Percentiles rank a stretch among this genome's conserved stretches.
phyloP scores from a whole-genome alignment of 2,329 filamentous ascomycete species.

The Ceratocystis albifundus region DNA sequence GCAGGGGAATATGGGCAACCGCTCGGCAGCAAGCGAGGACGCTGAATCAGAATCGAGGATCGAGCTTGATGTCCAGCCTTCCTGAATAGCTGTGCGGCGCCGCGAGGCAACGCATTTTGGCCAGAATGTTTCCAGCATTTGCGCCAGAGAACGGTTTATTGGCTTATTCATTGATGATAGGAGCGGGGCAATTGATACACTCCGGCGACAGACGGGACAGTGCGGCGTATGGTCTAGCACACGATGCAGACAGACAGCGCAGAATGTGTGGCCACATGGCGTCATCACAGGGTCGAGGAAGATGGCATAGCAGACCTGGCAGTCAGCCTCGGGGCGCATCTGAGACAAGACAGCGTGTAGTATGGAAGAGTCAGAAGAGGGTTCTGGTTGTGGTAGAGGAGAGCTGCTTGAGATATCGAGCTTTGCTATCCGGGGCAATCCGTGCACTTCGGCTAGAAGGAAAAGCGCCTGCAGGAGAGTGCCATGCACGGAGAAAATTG shows the following conservation, averaged over 20 bases:
- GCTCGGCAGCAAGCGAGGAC: conserved; percentile 32
- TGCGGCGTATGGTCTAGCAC: conserved; percentile 65
- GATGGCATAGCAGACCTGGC: conserved; percentile 74
- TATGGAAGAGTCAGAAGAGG: conserved; percentile 1
- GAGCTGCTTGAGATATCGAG: conserved; percentile 6
- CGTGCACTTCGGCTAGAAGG: conserved; percentile 8
- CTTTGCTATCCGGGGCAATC: background rate
- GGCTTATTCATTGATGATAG: conserved; percentile 35
- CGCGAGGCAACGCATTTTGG: conserved; percentile 51
- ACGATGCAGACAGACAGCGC: conserved; percentile 63
- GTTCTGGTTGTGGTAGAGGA: background rate
- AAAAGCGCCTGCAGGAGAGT: conserved; percentile 14
- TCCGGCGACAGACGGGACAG: conserved; percentile 69
- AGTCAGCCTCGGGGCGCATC: conserved; percentile 63
- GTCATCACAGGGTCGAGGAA: conserved; percentile 77
- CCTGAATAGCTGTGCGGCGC: conserved; percentile 42
- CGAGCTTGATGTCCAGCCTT: conserved; percentile 40
- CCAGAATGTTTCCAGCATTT: conserved; percentile 58
- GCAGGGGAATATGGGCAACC: conserved; percentile 65
- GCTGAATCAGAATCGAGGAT: conserved; percentile 34
- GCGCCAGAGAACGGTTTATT: conserved; percentile 51
- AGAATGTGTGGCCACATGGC: conserved; percentile 80
- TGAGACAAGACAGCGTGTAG: conserved; percentile 49
- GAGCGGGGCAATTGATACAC: conserved; percentile 41
- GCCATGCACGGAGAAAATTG: conserved; percentile 1